Evolutionary conservation across 2,329 filamentous ascomycete genomes (phyloP).

Genomic region (Colletotrichum phormii): DNA sequence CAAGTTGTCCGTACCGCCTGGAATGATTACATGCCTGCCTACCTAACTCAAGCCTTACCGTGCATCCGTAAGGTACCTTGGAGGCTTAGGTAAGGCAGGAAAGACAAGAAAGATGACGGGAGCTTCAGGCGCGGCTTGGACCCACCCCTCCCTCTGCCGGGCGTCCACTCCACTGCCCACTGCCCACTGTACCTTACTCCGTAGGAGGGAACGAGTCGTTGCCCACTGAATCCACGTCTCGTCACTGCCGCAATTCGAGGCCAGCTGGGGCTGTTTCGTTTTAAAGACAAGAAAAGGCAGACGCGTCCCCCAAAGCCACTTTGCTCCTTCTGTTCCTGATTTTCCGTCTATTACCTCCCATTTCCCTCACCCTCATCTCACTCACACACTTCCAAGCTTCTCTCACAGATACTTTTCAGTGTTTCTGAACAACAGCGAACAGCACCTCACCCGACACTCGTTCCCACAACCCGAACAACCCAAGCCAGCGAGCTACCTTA

Average conservation of each 20-base stretch:
- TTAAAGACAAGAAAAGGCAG: conserved; percentile 33
- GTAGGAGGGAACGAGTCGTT: conserved; percentile 26
- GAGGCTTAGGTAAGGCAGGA: background rate
- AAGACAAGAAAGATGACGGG: conserved; percentile 8
- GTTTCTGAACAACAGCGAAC: background rate
- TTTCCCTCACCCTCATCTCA: background rate
- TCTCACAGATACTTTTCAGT: background rate
- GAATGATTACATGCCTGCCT: background rate
- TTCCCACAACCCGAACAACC: background rate
- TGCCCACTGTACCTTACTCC: background rate
- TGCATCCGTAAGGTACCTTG: no score
- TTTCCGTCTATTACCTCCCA: conserved; percentile 8
- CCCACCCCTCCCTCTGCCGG: conserved; percentile 19
- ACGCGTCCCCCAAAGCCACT: conserved; percentile 28
- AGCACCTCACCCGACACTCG: conserved; percentile 6
- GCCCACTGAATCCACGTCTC: conserved; percentile 34
- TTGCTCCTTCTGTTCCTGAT: conserved; percentile 11
- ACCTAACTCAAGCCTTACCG: background rate
- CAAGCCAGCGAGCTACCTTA: background rate
- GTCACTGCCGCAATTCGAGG: conserved; percentile 35
- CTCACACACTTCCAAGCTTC: background rate
- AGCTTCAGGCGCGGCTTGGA: conserved; percentile 19
- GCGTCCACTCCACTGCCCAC: conserved; percentile 25
- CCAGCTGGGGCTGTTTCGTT: conserved; percentile 35
- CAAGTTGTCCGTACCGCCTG: no score